Base-by-base conservation (phyloP, 2,329 filamentous ascomycete genomes). In the Epichloe baconii region DNA sequence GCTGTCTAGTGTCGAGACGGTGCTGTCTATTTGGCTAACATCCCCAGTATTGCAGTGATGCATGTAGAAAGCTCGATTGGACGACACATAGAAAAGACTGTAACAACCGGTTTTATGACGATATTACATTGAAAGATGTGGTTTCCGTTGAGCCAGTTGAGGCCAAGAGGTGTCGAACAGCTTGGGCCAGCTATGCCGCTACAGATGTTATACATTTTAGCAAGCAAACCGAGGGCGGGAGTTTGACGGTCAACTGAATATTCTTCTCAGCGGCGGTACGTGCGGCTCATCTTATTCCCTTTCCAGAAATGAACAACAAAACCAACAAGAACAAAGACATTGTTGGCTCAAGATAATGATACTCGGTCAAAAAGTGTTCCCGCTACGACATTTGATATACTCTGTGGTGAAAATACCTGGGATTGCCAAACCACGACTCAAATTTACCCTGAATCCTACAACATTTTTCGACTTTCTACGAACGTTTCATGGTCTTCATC, bases 351-450 rank as follows among this genome's bases (percentile, higher is more conserved):
- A 31, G 26, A 31, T 31, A 31, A 31, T 31, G 3, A 31, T 31
- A 3, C 4, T 31, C 26, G 3, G 17, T 23, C 12, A 19, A 11
- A 31, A 31, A 64, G 61, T 52, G 4, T 55, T 50, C 2, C 46
- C 47, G 3, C 38, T 64, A 15, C 60, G 61, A 21, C 58, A 63
- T 23, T 47, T 63, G 35, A 57, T 64, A 17, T 60, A 61, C 48
- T 57, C 57, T 8, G 42, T 62, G 15, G 47, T 38, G 41, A 57
- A 57, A 10, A 21, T 63, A 43, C 57, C 58, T 5, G 44, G 51
- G 3, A 57, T 51, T 2, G 55, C 62, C 3, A 42, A 14, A 0
- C 57, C 56, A 2, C 21, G 7, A 8, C 51, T 64, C 4, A 15
- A 35, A 7, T 50, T 56, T 5, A 50, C 44, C 0, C 17, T 61